These are phyloP conservation scores for Talaromyces sp. DNA, from an alignment of 2,329 filamentous ascomycete species.

Conservation along the genomic window DNA sequence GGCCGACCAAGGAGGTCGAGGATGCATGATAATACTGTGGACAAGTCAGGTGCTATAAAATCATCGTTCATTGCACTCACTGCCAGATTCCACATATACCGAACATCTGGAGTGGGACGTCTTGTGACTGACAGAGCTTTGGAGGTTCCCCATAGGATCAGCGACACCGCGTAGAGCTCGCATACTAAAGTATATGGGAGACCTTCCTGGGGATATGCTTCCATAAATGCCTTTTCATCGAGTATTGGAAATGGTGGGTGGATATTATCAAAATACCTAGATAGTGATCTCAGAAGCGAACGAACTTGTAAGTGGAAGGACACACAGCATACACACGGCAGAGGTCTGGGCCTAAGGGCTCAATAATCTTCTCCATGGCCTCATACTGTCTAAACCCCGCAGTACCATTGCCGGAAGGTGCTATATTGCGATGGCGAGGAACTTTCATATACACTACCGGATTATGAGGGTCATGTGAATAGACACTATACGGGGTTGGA, in stretches of 20 bases:
- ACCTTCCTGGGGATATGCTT: slow-evolving; percentile 40
- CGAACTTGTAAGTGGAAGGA: slow-evolving; percentile 30
- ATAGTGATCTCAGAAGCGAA: slow-evolving; percentile 40
- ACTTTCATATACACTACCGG: slow-evolving; percentile 26
- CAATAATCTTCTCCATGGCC: slow-evolving; percentile 51
- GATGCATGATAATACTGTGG: slow-evolving; percentile 50
- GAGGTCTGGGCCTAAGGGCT: slow-evolving; percentile 30
- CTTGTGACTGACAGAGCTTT: slow-evolving; percentile 17
- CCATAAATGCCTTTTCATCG: slow-evolving; percentile 47
- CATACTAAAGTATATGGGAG: slow-evolving; percentile 52
- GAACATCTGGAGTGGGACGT: slow-evolving; percentile 43
- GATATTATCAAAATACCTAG: slow-evolving; percentile 48
- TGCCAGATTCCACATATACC: slow-evolving; percentile 57
- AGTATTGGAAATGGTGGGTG: slow-evolving; percentile 54
- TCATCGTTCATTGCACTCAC: slow-evolving; percentile 54
- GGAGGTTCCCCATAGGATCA: slow-evolving; percentile 50
- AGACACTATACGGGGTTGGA: slow-evolving; percentile 18
- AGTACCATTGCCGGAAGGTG: slow-evolving; percentile 25
- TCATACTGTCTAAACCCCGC: slow-evolving; percentile 39
- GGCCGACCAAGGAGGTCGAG: slow-evolving; percentile 55
- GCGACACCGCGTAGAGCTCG: slow-evolving; percentile 49
- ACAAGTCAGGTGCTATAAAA: slow-evolving; percentile 50
- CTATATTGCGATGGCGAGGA: slow-evolving; percentile 17
- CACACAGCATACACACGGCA: slow-evolving; percentile 7
- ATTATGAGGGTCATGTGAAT: slow-evolving; percentile 20